Evolutionary conservation across 2,329 filamentous ascomycete species (phyloP).

Genomic region (Penicillium italicum): DNA sequence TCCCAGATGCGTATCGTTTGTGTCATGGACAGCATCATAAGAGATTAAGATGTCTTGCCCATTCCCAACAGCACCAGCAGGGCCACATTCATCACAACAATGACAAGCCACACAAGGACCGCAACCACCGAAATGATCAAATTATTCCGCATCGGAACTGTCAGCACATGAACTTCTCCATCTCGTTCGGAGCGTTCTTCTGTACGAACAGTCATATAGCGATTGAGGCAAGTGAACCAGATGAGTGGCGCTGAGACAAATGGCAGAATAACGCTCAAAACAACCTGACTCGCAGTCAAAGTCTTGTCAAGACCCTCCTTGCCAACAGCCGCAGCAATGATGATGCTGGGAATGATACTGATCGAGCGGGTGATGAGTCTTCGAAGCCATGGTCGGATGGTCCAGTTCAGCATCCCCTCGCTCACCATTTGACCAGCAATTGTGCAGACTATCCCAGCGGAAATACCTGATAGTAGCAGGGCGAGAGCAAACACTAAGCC

Average conservation of each 20-base stretch:
- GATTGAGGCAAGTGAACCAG: constrained; percentile 75
- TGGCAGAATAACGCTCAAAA: constrained; percentile 71
- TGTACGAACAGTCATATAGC: constrained; percentile 70
- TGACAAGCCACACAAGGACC: constrained; percentile 66
- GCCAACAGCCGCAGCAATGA: constrained; percentile 77
- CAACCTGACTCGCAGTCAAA: constrained; percentile 73
- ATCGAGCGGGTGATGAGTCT: constrained; percentile 73
- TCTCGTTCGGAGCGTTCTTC: constrained; percentile 38
- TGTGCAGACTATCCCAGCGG: constrained; percentile 82
- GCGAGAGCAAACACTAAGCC: constrained; percentile 83
- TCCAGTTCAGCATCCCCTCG: constrained; percentile 77
- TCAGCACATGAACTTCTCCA: constrained; percentile 26
- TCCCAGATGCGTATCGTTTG: background rate
- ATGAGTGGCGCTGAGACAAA: constrained; percentile 80
- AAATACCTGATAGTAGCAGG: constrained; percentile 73
- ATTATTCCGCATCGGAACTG: constrained; percentile 66
- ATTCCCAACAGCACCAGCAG: constrained; percentile 63
- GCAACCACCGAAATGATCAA: constrained; percentile 61
- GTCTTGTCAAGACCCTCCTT: constrained; percentile 66
- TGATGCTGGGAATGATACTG: constrained; percentile 75
- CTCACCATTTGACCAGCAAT: constrained; percentile 87
- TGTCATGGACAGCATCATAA: background rate
- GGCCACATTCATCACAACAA: constrained; percentile 75
- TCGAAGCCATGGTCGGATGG: constrained; percentile 70
- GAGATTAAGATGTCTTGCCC: constrained; percentile 42